Evolutionary conservation across 2,329 filamentous ascomycete species (phyloP).

Genomic region (Penicillium digitatum): DNA sequence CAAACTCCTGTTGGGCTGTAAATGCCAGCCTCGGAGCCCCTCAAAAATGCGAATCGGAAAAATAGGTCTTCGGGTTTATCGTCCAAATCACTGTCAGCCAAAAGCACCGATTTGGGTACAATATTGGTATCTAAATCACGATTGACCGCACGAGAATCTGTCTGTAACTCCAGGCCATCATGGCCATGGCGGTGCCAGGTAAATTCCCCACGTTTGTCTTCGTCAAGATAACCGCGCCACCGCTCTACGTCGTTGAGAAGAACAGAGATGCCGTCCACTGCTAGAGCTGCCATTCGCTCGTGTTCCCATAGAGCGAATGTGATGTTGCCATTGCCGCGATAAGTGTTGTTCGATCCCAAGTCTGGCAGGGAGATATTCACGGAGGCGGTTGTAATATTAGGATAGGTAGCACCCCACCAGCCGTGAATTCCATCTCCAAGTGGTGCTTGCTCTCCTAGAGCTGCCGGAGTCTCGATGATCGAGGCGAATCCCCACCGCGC

Average conservation of each 20-base stretch:
- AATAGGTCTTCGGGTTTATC: slow-evolving; percentile 42
- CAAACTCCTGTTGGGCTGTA: slow-evolving; percentile 42
- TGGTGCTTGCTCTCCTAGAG: slow-evolving; percentile 54
- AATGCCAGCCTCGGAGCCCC: slow-evolving; percentile 37
- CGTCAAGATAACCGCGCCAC: slow-evolving; percentile 55
- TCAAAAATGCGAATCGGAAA: slow-evolving; percentile 48
- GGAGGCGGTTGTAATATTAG: slow-evolving; percentile 52
- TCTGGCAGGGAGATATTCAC: slow-evolving; percentile 45
- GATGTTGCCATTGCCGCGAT: slow-evolving; percentile 44
- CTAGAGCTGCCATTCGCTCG: slow-evolving; percentile 37
- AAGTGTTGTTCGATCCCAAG: slow-evolving; percentile 25
- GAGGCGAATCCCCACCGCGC: slow-evolving; percentile 91
- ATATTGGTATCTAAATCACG: slow-evolving; percentile 13
- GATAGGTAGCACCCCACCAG: slow-evolving; percentile 42
- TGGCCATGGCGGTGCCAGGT: slow-evolving; percentile 48
- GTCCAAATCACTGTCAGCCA: slow-evolving; percentile 20
- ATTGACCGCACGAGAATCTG: slow-evolving; percentile 24
- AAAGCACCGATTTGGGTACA: slow-evolving; percentile 9
- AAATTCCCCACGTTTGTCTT: slow-evolving; percentile 46
- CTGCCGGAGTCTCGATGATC: slow-evolving; percentile 74
- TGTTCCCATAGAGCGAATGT: slow-evolving; percentile 44
- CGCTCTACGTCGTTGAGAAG: slow-evolving; percentile 63
- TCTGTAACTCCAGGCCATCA: slow-evolving; percentile 36
- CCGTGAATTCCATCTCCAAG: slow-evolving; percentile 43
- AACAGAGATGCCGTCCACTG: slow-evolving; percentile 56